These are phyloP conservation scores for Diaporthe aspalathi DNA, from an alignment of 2,329 filamentous ascomycete species.

Conservation along the genomic window DNA sequence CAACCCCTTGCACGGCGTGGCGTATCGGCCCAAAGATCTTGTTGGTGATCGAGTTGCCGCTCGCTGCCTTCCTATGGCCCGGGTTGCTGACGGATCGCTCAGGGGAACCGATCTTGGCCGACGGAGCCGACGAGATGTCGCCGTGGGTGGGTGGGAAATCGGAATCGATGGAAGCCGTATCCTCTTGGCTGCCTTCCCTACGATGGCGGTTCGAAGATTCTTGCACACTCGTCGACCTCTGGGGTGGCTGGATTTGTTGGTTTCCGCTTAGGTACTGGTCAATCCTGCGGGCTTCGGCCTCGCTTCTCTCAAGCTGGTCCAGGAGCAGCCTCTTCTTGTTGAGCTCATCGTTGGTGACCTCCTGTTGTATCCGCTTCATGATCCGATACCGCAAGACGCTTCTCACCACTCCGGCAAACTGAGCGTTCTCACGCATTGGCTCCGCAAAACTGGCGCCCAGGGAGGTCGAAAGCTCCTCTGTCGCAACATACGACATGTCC, in stretches of 20 bases:
- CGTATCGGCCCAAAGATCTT: constrained; percentile 96
- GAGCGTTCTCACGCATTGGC: constrained; percentile 96
- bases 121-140: constrained; percentile 75
- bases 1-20: constrained; percentile 95
- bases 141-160: constrained; percentile 93
- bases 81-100: constrained; percentile 60
- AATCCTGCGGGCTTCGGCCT: constrained; percentile 91
- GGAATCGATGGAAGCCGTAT: constrained; percentile 92
- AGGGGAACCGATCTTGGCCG: constrained; percentile 78
- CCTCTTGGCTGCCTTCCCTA: constrained; percentile 72
- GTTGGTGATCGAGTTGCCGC: constrained; percentile 89
- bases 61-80: constrained; percentile 82
- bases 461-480: constrained; percentile 87
- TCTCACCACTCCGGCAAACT: constrained; percentile 94
- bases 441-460: constrained; percentile 96
- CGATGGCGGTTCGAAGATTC: constrained; percentile 61
- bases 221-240: constrained; percentile 73
- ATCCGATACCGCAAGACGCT: constrained; percentile 90
- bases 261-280: constrained; percentile 89
- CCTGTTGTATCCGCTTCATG: constrained; percentile 94
- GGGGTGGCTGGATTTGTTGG: constrained; percentile 71
- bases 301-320: constrained; percentile 91
- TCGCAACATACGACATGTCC: constrained; percentile 95
- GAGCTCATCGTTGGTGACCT: constrained; percentile 95
- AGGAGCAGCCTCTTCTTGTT: constrained; percentile 85